phyloP scores from a whole-genome alignment of 129 eudicot genomes.

The Kitagawia praeruptora region DNA sequence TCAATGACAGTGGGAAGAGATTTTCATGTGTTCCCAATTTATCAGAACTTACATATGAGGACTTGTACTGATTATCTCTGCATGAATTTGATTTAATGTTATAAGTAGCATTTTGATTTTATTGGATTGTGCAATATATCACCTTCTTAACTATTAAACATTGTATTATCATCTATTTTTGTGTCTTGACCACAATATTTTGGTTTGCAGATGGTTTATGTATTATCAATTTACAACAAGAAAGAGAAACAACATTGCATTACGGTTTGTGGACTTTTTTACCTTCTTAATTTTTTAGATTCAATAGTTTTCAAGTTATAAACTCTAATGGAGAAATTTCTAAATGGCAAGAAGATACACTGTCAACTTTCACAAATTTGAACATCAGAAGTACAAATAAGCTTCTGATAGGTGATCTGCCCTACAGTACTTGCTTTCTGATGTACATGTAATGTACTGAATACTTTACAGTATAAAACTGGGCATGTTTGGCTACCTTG shows the following conservation, averaged over 20 bases:
- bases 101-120: not conserved
- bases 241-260: slow-evolving; percentile 80
- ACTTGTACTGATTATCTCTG: slow-evolving; percentile 9
- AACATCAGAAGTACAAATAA: not conserved
- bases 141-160: slow-evolving; percentile 7
- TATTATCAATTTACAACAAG: slow-evolving; percentile 82
- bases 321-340: not conserved
- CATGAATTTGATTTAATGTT: slow-evolving; percentile 7
- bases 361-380: no score
- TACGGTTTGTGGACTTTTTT: slow-evolving; percentile 43
- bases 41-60: slow-evolving; percentile 1
- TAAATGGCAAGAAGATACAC: not conserved
- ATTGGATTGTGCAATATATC: slow-evolving; percentile 5
- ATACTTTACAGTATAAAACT: no score
- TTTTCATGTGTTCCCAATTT: not conserved
- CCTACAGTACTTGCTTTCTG: not conserved
- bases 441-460: no score
- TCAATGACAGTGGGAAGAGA: no score
- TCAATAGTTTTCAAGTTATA: not conserved
- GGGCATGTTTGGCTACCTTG: no score
- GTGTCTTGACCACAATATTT: slow-evolving; percentile 14
- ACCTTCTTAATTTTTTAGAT: not conserved
- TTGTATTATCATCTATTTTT: slow-evolving; percentile 3
- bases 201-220: slow-evolving; percentile 82
- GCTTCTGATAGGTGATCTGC: not conserved